These are phyloP conservation scores for Arabis alpina DNA, from an alignment of 345 rosid genomes.

Conservation along the genomic window DNA sequence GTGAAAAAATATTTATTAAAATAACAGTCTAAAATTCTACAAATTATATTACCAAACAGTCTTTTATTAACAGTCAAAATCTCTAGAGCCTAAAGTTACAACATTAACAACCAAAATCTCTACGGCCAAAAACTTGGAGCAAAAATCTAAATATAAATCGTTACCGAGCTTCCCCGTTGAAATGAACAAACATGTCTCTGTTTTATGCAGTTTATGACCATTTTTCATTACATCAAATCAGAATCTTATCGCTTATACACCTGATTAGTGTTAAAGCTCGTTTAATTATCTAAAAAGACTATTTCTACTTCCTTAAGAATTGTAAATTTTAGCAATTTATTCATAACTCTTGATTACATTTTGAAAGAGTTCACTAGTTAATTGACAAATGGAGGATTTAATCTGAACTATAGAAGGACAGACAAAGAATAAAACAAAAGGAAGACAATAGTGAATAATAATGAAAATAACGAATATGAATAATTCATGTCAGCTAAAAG, in stretches of 20 bases:
- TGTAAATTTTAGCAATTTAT: not conserved
- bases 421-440: slow-evolving; percentile 12
- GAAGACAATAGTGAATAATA: not conserved
- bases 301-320: not conserved
- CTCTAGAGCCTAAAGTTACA: too few species aligned
- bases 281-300: too few species aligned
- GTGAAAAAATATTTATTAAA: too few species aligned
- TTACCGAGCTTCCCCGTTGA: too few species aligned
- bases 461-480: slow-evolving; percentile 12
- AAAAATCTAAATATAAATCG: too few species aligned
- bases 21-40: too few species aligned
- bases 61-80: too few species aligned
- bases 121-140: too few species aligned
- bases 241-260: not conserved
- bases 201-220: not conserved
- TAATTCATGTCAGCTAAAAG: slow-evolving; percentile 21
- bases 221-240: not conserved
- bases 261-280: too few species aligned
- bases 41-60: too few species aligned
- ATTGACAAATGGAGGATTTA: not conserved
- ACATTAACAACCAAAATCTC: too few species aligned
- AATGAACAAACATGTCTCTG: not conserved
- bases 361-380: not conserved
- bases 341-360: too few species aligned
- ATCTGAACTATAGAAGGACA: not conserved